Evolutionary conservation across 768 basidiomycete genomes (phyloP).

Genomic region (Suillus placidus): DNA sequence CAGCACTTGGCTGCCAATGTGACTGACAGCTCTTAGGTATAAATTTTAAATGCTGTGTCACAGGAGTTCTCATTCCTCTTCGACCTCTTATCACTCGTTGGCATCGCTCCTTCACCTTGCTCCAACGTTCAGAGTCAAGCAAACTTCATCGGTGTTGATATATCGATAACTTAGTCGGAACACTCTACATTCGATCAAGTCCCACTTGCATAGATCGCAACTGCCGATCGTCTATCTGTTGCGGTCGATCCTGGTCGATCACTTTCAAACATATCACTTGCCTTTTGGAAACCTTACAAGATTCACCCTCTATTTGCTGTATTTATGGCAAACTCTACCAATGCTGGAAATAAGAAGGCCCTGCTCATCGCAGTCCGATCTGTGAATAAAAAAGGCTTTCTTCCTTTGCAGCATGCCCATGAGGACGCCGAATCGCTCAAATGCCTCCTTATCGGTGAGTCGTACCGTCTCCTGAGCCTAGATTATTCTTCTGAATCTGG

Average conservation of each 20-base stretch:
- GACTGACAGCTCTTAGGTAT: too few species aligned
- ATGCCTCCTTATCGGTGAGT: conserved; percentile 27
- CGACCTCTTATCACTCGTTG: neutral
- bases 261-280: neutral
- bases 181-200: neutral
- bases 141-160: neutral
- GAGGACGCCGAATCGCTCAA: conserved; percentile 19
- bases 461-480: neutral
- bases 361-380: conserved; percentile 28
- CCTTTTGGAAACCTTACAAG: neutral
- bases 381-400: neutral
- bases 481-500: neutral
- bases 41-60: neutral
- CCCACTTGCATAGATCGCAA: neutral
- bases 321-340: conserved; percentile 4
- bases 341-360: conserved; percentile 18
- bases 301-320: neutral
- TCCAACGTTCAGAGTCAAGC: neutral
- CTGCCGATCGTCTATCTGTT: neutral
- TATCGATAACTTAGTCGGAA: neutral
- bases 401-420: conserved; percentile 17
- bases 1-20: neutral
- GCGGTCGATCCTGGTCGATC: neutral
- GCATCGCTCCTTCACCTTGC: neutral
- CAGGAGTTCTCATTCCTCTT: neutral